phyloP scores from a whole-genome alignment of 2,329 filamentous ascomycete species.

The Alternaria gaisen region DNA sequence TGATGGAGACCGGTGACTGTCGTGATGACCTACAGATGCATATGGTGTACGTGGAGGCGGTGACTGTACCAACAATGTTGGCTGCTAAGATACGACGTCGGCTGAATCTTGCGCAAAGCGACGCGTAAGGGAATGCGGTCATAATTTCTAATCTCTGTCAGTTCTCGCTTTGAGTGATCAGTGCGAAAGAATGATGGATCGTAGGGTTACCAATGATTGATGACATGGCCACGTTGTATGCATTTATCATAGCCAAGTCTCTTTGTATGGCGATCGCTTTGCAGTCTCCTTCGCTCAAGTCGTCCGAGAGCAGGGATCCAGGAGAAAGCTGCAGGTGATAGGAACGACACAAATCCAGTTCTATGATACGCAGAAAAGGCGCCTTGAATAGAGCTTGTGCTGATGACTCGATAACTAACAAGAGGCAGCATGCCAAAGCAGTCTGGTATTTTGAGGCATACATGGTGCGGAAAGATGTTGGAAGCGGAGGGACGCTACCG shows the following conservation, averaged over 20 bases:
- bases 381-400: background rate
- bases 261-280: background rate
- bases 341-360: background rate
- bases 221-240: background rate
- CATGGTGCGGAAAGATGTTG: background rate
- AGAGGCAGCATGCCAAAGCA: background rate
- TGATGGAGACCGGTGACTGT: background rate
- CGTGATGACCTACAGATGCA: background rate
- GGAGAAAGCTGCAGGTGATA: background rate
- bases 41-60: background rate
- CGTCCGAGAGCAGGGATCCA: background rate
- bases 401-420: background rate
- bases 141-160: background rate
- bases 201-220: background rate
- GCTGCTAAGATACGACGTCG: background rate
- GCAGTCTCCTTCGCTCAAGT: background rate
- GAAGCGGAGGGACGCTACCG: background rate
- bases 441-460: background rate
- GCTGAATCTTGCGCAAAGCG: background rate
- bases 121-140: background rate
- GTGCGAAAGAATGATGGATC: background rate
- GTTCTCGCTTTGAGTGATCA: background rate
- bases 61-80: background rate
- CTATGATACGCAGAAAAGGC: background rate
- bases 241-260: background rate